Conservation (phyloP, 2,329 filamentous ascomycete species). For the Grosmannia serpens region DNA sequence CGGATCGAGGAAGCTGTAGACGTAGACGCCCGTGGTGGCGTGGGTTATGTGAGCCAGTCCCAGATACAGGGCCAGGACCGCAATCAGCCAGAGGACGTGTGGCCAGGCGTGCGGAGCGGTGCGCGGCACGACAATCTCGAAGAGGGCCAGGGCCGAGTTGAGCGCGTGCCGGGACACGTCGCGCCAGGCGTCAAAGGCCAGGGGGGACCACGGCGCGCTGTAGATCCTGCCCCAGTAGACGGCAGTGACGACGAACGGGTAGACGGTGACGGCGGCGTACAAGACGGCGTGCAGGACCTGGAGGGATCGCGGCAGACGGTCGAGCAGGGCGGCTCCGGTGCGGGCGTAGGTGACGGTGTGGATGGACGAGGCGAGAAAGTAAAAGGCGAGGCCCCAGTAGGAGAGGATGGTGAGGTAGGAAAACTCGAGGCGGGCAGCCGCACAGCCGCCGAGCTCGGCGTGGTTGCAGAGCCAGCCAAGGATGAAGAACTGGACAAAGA, state of each 20-base stretch:
- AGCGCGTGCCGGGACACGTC: conserved; percentile 65
- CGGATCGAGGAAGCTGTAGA: conserved; percentile 68
- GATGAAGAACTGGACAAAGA: conserved; percentile 56
- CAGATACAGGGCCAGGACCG: conserved; percentile 63
- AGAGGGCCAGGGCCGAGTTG: conserved; percentile 62
- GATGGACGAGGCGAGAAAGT: conserved; percentile 54
- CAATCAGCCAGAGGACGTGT: conserved; percentile 54
- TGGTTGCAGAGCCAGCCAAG: conserved; percentile 55
- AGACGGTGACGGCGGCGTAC: conserved; percentile 52
- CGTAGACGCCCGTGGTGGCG: conserved; percentile 60
- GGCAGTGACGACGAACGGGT: conserved; percentile 57
- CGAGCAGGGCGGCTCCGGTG: conserved; percentile 41
- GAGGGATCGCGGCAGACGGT: conserved; percentile 46
- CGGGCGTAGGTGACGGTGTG: conserved; percentile 60
- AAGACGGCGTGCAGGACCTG: conserved; percentile 54
- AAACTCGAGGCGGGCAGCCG: conserved; percentile 45
- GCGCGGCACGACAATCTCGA: conserved; percentile 60
- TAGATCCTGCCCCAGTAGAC: conserved; percentile 60
- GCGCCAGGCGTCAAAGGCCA: conserved; percentile 44
- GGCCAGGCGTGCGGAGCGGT: conserved; percentile 50
- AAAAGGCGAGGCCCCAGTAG: conserved; percentile 75
- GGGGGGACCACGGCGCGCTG: conserved; percentile 35
- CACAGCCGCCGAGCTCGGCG: conserved; percentile 28
- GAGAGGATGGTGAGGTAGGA: conserved; percentile 75
- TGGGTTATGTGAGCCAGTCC: conserved; percentile 62